A percentile compares a stretch with the other conserved stretches of the same genome.
Conservation (phyloP, 345 rosid genomes). For the Sonneratia alba region DNA sequence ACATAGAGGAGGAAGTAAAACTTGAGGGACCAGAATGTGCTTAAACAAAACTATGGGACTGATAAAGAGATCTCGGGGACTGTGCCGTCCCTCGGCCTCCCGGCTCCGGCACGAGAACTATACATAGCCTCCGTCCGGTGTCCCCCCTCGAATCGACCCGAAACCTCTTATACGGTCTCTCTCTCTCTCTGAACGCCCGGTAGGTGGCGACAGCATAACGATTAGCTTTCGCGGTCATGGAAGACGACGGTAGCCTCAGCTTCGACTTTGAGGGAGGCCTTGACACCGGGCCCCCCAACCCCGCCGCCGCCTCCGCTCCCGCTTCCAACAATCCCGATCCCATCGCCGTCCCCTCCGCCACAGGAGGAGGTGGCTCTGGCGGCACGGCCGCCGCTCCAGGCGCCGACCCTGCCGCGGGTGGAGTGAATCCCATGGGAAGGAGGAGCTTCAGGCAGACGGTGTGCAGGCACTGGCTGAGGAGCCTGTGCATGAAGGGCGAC, state of each 20-base stretch:
- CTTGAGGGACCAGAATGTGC: too few relatives aligned
- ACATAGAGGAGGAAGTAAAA: too few relatives aligned
- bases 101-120: too few relatives aligned
- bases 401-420: constrained; percentile 12
- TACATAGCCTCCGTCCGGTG: too few relatives aligned
- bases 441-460: constrained; percentile 97
- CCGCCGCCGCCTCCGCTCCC: constrained; percentile 55
- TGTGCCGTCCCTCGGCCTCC: background rate
- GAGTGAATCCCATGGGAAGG: constrained; percentile 33
- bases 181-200: background rate
- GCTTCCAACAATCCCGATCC: constrained; percentile 29
- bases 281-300: constrained; percentile 45
- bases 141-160: background rate
- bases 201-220: background rate
- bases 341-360: constrained; percentile 22
- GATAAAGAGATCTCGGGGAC: too few relatives aligned
- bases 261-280: constrained; percentile 98
- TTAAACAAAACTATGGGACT: too few relatives aligned
- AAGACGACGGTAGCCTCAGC: constrained; percentile 85
- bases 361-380: constrained; percentile 13
- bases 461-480: constrained; percentile 96
- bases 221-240: constrained; percentile 24
- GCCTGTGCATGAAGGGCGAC: constrained; percentile 98
- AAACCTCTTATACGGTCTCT: background rate
- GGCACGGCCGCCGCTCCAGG: constrained; percentile 3